phyloP scores from a whole-genome alignment of 2,329 filamentous ascomycete genomes.

The Hypomyces perniciosus region DNA sequence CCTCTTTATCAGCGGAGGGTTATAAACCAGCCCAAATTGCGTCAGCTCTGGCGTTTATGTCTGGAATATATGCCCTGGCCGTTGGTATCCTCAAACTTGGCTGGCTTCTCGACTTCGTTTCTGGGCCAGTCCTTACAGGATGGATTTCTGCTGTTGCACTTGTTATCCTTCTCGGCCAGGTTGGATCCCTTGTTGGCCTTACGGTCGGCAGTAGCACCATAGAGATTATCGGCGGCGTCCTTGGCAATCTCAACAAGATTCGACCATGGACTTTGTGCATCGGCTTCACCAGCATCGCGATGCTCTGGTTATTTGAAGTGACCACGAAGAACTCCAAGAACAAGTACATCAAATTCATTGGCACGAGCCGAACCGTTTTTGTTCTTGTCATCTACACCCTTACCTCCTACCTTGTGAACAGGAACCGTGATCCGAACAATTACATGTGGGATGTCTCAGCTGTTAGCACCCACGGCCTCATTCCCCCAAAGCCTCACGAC shows the following conservation, averaged over 20 bases:
- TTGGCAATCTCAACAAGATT: constrained; percentile 49
- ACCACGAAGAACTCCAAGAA: constrained; percentile 52
- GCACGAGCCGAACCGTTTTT: constrained; percentile 55
- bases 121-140: constrained; percentile 56
- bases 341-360: constrained; percentile 51
- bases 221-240: constrained; percentile 52
- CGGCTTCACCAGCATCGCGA: constrained; percentile 50
- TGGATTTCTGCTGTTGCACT: constrained; percentile 63
- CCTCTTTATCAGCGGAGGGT: constrained; percentile 41
- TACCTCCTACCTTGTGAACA: constrained; percentile 58
- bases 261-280: constrained; percentile 54
- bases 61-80: constrained; percentile 54
- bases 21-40: constrained; percentile 52
- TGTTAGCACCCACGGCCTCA: constrained; percentile 50
- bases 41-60: constrained; percentile 56
- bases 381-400: constrained; percentile 56
- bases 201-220: constrained; percentile 47
- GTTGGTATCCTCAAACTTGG: constrained; percentile 58
- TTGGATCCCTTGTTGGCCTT: constrained; percentile 54
- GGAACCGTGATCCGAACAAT: constrained; percentile 36
- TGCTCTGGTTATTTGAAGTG: constrained; percentile 52
- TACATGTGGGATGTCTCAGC: constrained; percentile 52
- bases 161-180: constrained; percentile 59
- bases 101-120: constrained; percentile 61
- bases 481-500: constrained; percentile 42